Conservation (phyloP, 371 early-diverging fungal genomes). For the Umbelopsis sp. region DNA sequence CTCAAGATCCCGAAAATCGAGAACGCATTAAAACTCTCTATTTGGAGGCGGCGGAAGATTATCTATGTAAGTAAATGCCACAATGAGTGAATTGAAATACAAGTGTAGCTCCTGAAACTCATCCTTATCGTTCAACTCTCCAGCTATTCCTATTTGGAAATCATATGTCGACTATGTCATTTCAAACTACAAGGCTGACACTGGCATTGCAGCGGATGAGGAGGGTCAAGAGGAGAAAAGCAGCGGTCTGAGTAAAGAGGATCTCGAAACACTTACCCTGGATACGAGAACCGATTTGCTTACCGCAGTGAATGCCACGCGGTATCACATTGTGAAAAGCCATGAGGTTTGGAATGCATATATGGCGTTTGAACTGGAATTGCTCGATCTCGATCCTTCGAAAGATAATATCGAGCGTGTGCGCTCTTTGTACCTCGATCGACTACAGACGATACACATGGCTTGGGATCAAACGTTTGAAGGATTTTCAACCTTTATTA, state of each 20-base stretch:
- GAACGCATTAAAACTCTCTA: constrained; percentile 46
- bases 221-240: constrained; percentile 28
- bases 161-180: constrained; percentile 52
- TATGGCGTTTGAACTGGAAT: constrained; percentile 53
- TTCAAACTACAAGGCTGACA: constrained; percentile 31
- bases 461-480: constrained; percentile 67
- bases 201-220: constrained; percentile 26
- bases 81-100: no score
- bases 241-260: constrained; percentile 12
- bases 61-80: constrained; percentile 52
- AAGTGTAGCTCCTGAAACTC: no score
- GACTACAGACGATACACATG: constrained; percentile 56
- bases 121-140: not conserved
- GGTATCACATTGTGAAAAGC: constrained; percentile 54
- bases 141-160: constrained; percentile 65
- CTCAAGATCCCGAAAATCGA: constrained; percentile 27
- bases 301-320: constrained; percentile 45
- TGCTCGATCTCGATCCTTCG: constrained; percentile 29
- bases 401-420: not conserved
- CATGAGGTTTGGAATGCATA: constrained; percentile 62
- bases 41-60: constrained; percentile 56
- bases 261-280: constrained; percentile 25
- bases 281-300: constrained; percentile 43
- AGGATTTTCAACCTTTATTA: constrained; percentile 69
- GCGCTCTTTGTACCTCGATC: constrained; percentile 42